phyloP scores from a whole-genome alignment of 495 filamentous ascomycete genomes.

The Cairneyella variabilis region DNA sequence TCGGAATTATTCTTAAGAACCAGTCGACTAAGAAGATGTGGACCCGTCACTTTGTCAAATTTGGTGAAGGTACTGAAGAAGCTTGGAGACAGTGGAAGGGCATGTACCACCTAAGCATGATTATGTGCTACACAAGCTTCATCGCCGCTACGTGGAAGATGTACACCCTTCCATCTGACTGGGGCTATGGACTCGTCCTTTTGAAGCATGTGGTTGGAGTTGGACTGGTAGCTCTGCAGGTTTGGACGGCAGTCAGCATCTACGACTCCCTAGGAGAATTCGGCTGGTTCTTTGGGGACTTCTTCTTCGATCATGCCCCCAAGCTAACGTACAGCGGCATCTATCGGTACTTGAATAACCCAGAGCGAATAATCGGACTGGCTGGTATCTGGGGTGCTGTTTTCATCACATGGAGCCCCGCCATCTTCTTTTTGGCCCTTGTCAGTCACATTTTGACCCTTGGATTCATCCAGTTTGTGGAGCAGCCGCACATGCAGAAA shows the following conservation, averaged over 20 bases:
- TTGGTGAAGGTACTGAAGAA: slow-evolving; percentile 81
- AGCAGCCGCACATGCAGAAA: slow-evolving; percentile 98
- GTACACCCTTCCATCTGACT: slow-evolving; percentile 80
- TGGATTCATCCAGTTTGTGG: slow-evolving; percentile 87
- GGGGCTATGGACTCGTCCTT: slow-evolving; percentile 77
- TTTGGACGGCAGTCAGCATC: slow-evolving; percentile 91
- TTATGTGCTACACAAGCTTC: slow-evolving; percentile 84
- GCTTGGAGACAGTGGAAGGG: slow-evolving; percentile 99
- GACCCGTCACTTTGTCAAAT: slow-evolving; percentile 97
- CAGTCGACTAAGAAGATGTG: slow-evolving; percentile 89
- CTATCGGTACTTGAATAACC: slow-evolving; percentile 97
- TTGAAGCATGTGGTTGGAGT: slow-evolving; percentile 82
- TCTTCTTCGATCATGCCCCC: slow-evolving; percentile 83
- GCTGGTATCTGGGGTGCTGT: slow-evolving; percentile 96
- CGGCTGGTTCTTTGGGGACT: slow-evolving; percentile 99
- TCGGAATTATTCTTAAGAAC: slow-evolving; percentile 76
- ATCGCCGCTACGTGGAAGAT: slow-evolving; percentile 93
- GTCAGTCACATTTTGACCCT: slow-evolving; percentile 81
- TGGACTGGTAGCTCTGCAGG: slow-evolving; percentile 77
- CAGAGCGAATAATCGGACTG: slow-evolving; percentile 87
- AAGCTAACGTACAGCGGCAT: slow-evolving; percentile 96
- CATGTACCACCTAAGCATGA: slow-evolving; percentile 87
- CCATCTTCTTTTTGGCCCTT: slow-evolving; percentile 80
- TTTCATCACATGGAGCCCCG: slow-evolving; percentile 80
- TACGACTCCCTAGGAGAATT: slow-evolving; percentile 97